phyloP scores from a whole-genome alignment of 2,329 filamentous ascomycete species.

The Aspergillus transmontanensis region DNA sequence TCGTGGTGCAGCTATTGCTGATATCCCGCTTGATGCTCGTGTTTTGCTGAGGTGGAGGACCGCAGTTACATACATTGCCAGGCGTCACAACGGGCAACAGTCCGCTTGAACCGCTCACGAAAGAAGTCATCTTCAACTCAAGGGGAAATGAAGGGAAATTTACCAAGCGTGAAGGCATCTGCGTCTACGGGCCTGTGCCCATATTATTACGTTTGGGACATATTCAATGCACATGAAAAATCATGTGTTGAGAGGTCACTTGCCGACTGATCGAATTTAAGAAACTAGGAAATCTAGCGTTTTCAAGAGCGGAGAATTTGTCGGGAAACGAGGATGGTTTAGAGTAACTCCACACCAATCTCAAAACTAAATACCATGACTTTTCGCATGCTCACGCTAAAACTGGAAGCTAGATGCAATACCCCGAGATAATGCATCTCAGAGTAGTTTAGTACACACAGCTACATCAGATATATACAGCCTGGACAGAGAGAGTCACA shows the following conservation, averaged over 20 bases:
- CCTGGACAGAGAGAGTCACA: neutral
- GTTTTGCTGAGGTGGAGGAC: neutral
- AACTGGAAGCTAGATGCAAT: neutral
- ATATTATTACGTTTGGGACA: neutral
- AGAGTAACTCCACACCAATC: neutral
- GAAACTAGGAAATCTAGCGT: neutral
- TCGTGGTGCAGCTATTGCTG: too few species aligned
- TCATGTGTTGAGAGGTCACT: neutral
- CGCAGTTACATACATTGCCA: neutral
- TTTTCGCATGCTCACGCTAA: neutral
- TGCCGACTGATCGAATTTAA: neutral
- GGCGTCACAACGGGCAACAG: neutral
- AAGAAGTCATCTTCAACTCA: neutral
- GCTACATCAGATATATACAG: slow-evolving; percentile 1
- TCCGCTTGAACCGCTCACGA: neutral
- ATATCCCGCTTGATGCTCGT: neutral
- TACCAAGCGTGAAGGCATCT: neutral
- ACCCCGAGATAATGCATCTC: neutral
- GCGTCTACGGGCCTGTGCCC: neutral
- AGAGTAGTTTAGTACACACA: neutral
- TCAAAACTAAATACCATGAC: neutral
- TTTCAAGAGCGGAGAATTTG: neutral
- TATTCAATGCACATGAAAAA: neutral
- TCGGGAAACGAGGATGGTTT: neutral
- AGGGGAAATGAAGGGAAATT: neutral